A percentile compares a stretch with the other conserved stretches of the same genome.
Evolutionary conservation across 495 filamentous ascomycete species (phyloP).

Genomic region (Xylaria nigripes): DNA sequence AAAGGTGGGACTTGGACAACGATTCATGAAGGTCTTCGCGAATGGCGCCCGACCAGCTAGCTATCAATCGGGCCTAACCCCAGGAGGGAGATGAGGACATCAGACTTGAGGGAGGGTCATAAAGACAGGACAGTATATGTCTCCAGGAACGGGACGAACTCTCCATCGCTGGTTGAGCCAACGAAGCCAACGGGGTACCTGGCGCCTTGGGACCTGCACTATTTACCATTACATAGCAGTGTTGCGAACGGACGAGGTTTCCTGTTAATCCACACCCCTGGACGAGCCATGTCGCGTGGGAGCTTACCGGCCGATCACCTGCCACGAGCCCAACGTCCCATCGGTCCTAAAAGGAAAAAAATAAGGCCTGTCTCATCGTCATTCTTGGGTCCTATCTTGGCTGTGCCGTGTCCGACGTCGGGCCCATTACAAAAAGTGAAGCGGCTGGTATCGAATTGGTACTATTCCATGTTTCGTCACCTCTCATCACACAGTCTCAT

Average conservation of each 20-base stretch:
- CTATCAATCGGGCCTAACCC: not conserved
- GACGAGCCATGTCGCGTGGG: slow-evolving; percentile 9
- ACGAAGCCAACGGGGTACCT: slow-evolving; percentile 5
- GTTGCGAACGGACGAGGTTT: not conserved
- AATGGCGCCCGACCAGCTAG: slow-evolving; percentile 9
- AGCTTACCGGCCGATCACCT: slow-evolving; percentile 6
- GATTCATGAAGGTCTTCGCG: not conserved
- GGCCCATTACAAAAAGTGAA: slow-evolving; percentile 10
- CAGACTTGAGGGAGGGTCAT: not conserved
- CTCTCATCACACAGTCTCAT: not conserved
- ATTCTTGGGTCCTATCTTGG: slow-evolving; percentile 1
- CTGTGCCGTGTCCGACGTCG: slow-evolving; percentile 3
- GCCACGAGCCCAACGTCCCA: slow-evolving; percentile 11
- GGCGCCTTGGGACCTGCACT: not conserved
- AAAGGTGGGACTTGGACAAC: slow-evolving; percentile 9
- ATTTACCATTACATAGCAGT: not conserved
- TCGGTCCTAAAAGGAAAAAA: too few relatives aligned
- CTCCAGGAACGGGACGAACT: slow-evolving; percentile 3
- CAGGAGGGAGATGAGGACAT: not conserved
- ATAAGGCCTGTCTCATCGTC: slow-evolving; percentile 2
- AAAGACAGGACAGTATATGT: not conserved
- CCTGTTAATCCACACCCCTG: slow-evolving; percentile 5
- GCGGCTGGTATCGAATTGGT: slow-evolving; percentile 1
- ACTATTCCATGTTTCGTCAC: not conserved
- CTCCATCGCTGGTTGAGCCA: slow-evolving; percentile 4